Base-by-base conservation (phyloP, 1,284 basidiomycete species). In the Ceratobasidium sp. region DNA sequence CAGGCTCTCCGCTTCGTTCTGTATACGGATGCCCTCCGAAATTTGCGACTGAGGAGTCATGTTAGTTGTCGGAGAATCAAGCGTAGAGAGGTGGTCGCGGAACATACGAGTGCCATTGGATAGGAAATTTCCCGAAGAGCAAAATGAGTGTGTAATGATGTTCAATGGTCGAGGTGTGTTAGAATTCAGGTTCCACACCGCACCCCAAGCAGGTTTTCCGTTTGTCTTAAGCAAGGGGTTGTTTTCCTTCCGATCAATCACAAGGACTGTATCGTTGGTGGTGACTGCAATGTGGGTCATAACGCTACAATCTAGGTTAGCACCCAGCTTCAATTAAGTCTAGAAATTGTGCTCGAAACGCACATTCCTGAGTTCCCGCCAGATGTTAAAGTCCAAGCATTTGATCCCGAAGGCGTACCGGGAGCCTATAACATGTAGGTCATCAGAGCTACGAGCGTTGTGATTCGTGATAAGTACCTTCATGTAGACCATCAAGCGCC, bases 401-500 rank as follows among this genome's bases (percentile, higher is more conserved):
- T 26, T 3, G 58, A 26, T 11, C 58, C 58, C 8, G 58, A 21
- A 18, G 58, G 58, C 8, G 35, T 61, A 23, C 8, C 58, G 13
- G 58, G 58, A 16, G 23, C 38, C 58, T 61, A 44, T n/a, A 23
- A 2, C 35, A 44, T 23, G 2, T 58, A 61, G 23, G 35, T 41
- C 58, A 38, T 30, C 18, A 23, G 14, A 43, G 26, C 23, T 23
- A 21, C 43, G 18, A 23, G 18, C 32, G 6, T 14, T 18, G 35
- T 58, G 16, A 14, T 5, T 43, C 6, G 13, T 23, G n/a, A 5
- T 26, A 43, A 44, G 16, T 61, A 61, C 58, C 58, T 61, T 61
- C 7, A 43, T 41, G 30, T 73, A 73, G 23, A 71, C 66, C 28
- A 50, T 62, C 18, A 73, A 38, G n/a, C 66, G 41, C 66, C 73